Evolutionary conservation across 192 early-diverging fungal species (phyloP).

Genomic region (Coemansia sp.): DNA sequence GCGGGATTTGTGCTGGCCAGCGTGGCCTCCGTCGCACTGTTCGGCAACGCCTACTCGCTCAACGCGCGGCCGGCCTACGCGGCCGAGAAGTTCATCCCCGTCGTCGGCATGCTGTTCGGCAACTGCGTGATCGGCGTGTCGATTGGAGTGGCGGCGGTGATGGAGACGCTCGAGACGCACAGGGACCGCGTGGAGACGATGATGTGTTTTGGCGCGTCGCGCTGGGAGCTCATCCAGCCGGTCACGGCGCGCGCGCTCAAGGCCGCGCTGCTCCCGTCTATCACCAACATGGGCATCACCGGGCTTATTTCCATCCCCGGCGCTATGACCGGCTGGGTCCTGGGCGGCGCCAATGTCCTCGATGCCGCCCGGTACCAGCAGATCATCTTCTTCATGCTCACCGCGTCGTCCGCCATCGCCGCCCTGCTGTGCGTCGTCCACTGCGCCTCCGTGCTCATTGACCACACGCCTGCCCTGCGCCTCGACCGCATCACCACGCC

Average conservation of each 20-base stretch:
- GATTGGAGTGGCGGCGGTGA: conserved; percentile 62
- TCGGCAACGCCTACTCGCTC: conserved; percentile 61
- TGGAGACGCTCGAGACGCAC: conserved; percentile 62
- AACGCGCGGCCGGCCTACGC: conserved; percentile 67
- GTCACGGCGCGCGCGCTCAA: conserved; percentile 69
- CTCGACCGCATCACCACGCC: conserved; percentile 20
- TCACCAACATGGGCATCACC: conserved; percentile 79
- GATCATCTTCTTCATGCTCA: conserved; percentile 86
- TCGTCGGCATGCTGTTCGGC: conserved; percentile 84
- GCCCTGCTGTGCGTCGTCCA: conserved; percentile 52
- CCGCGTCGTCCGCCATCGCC: conserved; percentile 66
- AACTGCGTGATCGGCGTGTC: conserved; percentile 75
- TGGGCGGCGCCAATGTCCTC: conserved; percentile 77
- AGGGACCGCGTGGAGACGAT: conserved; percentile 57
- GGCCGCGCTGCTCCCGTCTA: conserved; percentile 72
- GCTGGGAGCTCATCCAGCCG: conserved; percentile 78
- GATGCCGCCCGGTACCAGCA: conserved; percentile 81
- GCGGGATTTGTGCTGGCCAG: conserved; percentile 42
- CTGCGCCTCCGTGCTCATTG: conserved; percentile 39
- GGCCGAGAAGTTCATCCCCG: conserved; percentile 79
- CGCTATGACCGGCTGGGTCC: conserved; percentile 84
- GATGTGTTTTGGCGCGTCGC: conserved; percentile 72
- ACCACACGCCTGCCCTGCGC: conserved; percentile 29
- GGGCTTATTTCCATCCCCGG: conserved; percentile 87
- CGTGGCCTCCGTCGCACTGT: conserved; percentile 18